Evolutionary conservation across 257 asterid species (phyloP), one percentile per base, ranked within the genome.

Genomic region (Cinchona pubescens): DNA sequence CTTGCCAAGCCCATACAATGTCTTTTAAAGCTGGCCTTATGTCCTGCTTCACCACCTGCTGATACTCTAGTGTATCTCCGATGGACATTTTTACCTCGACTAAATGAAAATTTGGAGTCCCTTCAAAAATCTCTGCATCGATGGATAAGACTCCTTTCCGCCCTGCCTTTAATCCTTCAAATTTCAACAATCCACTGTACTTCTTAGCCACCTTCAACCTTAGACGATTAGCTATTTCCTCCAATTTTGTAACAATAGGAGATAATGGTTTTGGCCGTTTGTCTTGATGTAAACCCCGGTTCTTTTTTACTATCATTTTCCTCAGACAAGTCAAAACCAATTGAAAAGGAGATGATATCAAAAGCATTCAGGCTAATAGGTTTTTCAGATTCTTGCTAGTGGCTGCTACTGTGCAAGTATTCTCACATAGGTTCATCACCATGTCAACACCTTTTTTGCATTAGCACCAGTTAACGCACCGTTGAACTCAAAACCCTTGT

Each of bases 1-100:
- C 91, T 81, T 88, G 94, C 97, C 92, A 90, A 59, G 93, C 74
- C 96, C 97, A 91, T 37, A 91, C 89, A 64, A 90, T 85, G 79
- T 91, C 97, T 68, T 87, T 72, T 76, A 92, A 58, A 3, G 83
- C 85, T 27, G 96, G 96, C 80, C 92, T 82, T 51, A 89, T 64
- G 11, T 83, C 91, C 78, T 79, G 66, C 79, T 87, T 83, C 90
- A 92, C 83, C 83, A 86, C 70, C 87, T 85, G 88, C 75, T 75
- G 88, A 77, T 90, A 91, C 71, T 93, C 96, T 79, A 93, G 53
- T 0, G 92, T 87, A 73, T 93, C 97, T 32, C 96, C 98, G 19
- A 71, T 85, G 4, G 83, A 78, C 81, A 85, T 88, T 68, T 81
- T 91, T 84, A 93, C 77, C 91, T 93, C 96, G 3, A 93, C 91